phyloP scores from a whole-genome alignment of 164 flowering plant species.

The Vitis cinerea region DNA sequence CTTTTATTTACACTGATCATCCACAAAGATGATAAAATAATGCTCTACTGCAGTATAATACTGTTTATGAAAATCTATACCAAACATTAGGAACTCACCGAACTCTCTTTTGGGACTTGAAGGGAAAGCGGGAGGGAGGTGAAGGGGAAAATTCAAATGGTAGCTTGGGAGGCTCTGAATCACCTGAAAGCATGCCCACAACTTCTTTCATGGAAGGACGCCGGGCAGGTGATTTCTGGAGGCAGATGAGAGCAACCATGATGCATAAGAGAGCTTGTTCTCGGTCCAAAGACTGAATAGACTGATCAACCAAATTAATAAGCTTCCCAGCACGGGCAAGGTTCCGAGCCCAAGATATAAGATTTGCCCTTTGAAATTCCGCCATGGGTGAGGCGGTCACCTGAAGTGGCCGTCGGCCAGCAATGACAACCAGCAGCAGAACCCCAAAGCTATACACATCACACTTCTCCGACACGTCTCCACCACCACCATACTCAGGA shows the following conservation, averaged over 20 bases:
- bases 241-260: constrained; percentile 78
- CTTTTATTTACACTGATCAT: constrained; percentile 16
- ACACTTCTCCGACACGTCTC: constrained; percentile 72
- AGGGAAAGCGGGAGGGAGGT: constrained; percentile 67
- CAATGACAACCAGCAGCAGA: constrained; percentile 71
- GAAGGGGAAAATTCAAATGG: constrained; percentile 90
- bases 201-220: constrained; percentile 82
- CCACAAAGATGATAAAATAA: constrained; percentile 18
- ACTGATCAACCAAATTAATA: constrained; percentile 74
- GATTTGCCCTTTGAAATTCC: constrained; percentile 87
- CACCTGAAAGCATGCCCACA: constrained; percentile 80
- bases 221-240: constrained; percentile 69
- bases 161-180: constrained; percentile 59
- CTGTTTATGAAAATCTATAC: neutral
- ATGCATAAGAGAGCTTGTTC: constrained; percentile 77
- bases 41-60: neutral
- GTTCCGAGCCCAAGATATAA: constrained; percentile 90
- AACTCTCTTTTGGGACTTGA: constrained; percentile 58
- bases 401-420: constrained; percentile 91
- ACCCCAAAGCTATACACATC: constrained; percentile 97
- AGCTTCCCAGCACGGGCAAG: constrained; percentile 78
- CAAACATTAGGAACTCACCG: constrained; percentile 37
- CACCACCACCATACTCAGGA: constrained; percentile 80
- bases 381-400: constrained; percentile 86
- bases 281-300: constrained; percentile 50